Evolutionary conservation across 73 alveolate species (phyloP), one percentile per base, ranked within the genome.

Genomic region (Symbiodinium pilosum): DNA sequence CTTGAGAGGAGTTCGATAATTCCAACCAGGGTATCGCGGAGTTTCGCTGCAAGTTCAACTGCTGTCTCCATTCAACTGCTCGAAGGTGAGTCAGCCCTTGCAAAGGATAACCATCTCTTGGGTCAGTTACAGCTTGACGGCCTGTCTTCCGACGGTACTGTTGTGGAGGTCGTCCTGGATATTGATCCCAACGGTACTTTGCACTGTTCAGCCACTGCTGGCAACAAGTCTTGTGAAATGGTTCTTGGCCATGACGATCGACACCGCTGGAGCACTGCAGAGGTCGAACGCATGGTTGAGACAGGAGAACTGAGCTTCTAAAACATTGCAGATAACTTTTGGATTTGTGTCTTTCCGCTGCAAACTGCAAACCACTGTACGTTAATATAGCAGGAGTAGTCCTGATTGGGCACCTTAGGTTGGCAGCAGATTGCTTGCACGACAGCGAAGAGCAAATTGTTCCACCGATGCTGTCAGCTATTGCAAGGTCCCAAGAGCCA

Each of bases 51-150:
- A 0, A 11, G 39, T 24, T 84, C 73, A 21, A 20, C 38, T 38
- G 9, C 47, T 8, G 73, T 89, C 21, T 64, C 69, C 16, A 38
- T 89, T 59, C 95, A 89, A 43, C 59, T 89, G 24, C 87, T 89
- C 5, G 95, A 89, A 41, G 95, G 95, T 4, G 95, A 89, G 73
- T 41, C 34, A 42, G 56, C 73, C 44, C 42, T 64, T 38, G 95
- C 95, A 6, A 40, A 38, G 34, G 87, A 89, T 8, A 89, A 89
- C 47, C 71, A 64, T 9, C 36, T 59, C 30, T 56, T 89, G 75
- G 95, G 87, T 2, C 52, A 89, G 43, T 40, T 89, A 8, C 51
- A 34, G 75, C 34, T 89, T 44, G 87, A 89, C 7, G 85, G 85
- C 28, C 47, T 89, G n/a, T 43, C 47, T 32, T 43, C 86, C 21